These are phyloP conservation scores for Suillus variegatus DNA, from an alignment of 768 basidiomycete genomes.

Conservation along the genomic window DNA sequence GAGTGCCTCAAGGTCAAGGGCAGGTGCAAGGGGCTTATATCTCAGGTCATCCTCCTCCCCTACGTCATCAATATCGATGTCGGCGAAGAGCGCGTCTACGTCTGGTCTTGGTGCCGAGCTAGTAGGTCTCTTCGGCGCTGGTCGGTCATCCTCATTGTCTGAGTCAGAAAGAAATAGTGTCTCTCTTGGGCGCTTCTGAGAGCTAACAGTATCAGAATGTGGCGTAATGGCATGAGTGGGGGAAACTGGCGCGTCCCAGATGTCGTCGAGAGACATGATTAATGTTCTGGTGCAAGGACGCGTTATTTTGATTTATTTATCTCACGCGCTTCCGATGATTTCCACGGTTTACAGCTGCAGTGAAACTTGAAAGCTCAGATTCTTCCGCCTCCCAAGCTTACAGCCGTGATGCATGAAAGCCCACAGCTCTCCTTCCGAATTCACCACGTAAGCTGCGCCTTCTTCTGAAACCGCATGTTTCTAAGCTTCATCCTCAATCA, in stretches of 20 bases:
- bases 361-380: too few relatives aligned
- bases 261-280: slow-evolving; percentile 48
- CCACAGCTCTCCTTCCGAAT: background rate
- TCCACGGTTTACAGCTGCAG: too few relatives aligned
- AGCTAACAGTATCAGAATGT: slow-evolving; percentile 17
- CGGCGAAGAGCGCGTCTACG: slow-evolving; percentile 46
- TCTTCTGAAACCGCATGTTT: background rate
- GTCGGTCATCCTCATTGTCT: slow-evolving; percentile 47
- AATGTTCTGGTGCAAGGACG: slow-evolving; percentile 12
- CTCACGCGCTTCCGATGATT: background rate
- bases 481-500: background rate
- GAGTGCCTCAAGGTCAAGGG: slow-evolving; percentile 55
- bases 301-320: slow-evolving; percentile 30
- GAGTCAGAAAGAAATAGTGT: slow-evolving; percentile 63
- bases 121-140: slow-evolving; percentile 26
- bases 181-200: slow-evolving; percentile 35
- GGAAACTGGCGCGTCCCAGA: slow-evolving; percentile 58
- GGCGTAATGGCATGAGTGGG: slow-evolving; percentile 22
- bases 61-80: slow-evolving; percentile 52
- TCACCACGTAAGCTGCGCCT: background rate
- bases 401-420: background rate
- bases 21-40: slow-evolving; percentile 48
- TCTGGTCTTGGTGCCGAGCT: slow-evolving; percentile 28
- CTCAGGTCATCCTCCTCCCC: slow-evolving; percentile 40
- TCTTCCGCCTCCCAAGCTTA: too few relatives aligned